Percentiles rank a stretch among this genome's conserved stretches.
Conservation (phyloP, 441 rosid genomes). For the Dalechampia spathulata region DNA sequence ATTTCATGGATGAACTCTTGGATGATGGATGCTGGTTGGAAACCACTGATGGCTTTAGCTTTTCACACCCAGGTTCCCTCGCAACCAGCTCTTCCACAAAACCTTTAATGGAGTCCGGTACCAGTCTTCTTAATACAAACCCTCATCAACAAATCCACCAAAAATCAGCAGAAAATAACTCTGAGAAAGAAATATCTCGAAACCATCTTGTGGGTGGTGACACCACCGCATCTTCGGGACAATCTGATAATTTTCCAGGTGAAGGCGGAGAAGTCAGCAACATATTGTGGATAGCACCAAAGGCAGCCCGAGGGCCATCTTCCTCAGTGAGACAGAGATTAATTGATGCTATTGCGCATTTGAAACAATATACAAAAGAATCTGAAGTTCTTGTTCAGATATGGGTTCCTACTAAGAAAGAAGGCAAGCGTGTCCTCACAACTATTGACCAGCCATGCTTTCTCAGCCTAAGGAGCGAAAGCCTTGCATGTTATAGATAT, state of each 20-base stretch:
- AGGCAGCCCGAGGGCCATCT: constrained; percentile 22
- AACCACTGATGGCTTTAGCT: constrained; percentile 38
- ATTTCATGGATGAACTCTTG: constrained; percentile 84
- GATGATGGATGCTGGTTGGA: constrained; percentile 81
- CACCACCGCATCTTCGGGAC: constrained; percentile 23
- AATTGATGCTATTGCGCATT: constrained; percentile 39
- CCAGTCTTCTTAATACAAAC: constrained; percentile 18
- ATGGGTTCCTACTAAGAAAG: constrained; percentile 77
- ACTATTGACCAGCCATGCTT: constrained; percentile 66
- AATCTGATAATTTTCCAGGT: constrained; percentile 24
- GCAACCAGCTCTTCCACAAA: constrained; percentile 22
- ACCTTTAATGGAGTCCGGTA: constrained; percentile 23
- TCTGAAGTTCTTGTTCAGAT: constrained; percentile 65
- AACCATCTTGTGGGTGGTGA: constrained; percentile 6
- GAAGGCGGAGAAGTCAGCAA: constrained; percentile 43
- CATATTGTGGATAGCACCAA: constrained; percentile 62
- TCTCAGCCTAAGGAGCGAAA: constrained; percentile 20
- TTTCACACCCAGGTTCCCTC: constrained; percentile 28
- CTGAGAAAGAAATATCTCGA: too few relatives aligned
- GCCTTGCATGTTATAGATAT: constrained; percentile 34
- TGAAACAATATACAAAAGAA: constrained; percentile 46
- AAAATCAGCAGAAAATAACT: constrained; percentile 26
- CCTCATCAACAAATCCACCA: constrained; percentile 23
- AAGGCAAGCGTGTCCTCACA: constrained; percentile 60
- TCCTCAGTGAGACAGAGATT: constrained; percentile 52